These are phyloP conservation scores for Pleurozium schreberi DNA, from an alignment of 225 moss, liverwort and hornwort species.

Conservation along the genomic window DNA sequence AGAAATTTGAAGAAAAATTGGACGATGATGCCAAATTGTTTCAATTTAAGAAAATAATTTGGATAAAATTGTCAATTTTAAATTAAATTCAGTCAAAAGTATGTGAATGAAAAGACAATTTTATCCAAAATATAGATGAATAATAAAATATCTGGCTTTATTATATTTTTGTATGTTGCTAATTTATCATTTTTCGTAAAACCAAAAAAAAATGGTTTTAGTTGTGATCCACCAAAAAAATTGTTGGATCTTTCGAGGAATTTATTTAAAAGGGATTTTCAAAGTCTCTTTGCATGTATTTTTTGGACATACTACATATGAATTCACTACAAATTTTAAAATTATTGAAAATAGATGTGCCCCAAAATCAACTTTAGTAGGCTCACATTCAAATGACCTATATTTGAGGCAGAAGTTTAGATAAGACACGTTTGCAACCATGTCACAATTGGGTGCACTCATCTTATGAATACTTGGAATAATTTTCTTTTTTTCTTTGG, in stretches of 20 bases:
- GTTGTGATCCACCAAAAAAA: background rate
- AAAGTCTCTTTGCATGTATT: background rate
- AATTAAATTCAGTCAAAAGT: too few species aligned
- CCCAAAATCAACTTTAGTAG: accelerated
- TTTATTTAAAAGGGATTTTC: accelerated
- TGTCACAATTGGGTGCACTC: background rate
- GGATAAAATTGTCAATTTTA: too few species aligned
- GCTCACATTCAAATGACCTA: background rate
- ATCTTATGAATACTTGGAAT: background rate
- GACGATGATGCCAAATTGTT: too few species aligned
- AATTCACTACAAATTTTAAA: background rate
- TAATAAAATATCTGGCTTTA: too few species aligned
- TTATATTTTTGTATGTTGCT: too few species aligned
- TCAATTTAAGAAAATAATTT: too few species aligned
- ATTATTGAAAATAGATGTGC: background rate
- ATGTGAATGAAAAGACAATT: too few species aligned
- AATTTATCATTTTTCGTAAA: too few species aligned
- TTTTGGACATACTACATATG: accelerated
- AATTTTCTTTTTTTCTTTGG: background rate
- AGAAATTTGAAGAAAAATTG: too few species aligned
- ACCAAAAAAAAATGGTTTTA: too few species aligned
- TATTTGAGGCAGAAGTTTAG: background rate
- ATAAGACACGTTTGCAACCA: background rate
- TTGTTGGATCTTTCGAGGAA: too few species aligned
- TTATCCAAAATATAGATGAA: too few species aligned